Evolutionary conservation across 176 grass and related monocot species (phyloP).

Genomic region (Carex pumila): DNA sequence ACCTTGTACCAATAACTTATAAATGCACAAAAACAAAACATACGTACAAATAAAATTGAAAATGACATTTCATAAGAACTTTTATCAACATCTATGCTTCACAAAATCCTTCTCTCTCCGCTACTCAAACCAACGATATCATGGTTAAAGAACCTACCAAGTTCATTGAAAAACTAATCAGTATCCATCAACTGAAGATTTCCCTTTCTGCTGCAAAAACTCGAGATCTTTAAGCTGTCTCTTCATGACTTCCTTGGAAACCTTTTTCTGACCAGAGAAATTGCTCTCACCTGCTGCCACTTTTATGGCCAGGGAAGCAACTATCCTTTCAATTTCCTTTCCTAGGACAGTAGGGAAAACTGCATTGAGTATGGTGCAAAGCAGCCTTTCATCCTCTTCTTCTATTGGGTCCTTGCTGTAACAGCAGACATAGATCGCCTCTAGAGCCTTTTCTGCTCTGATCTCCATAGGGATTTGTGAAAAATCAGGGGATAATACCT

Average conservation of each 20-base stretch:
- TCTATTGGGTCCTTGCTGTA: slow-evolving; percentile 85
- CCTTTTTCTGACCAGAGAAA: slow-evolving; percentile 38
- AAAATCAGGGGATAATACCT: slow-evolving; percentile 28
- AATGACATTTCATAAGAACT: not conserved
- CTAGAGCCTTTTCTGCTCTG: slow-evolving; percentile 68
- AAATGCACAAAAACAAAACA: not conserved
- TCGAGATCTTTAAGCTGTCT: slow-evolving; percentile 82
- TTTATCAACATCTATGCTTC: not conserved
- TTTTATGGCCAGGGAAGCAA: slow-evolving; percentile 45
- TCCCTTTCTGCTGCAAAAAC: slow-evolving; percentile 60
- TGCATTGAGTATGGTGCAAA: slow-evolving; percentile 50
- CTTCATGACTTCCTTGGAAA: slow-evolving; percentile 55
- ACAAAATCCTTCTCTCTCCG: not conserved
- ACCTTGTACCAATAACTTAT: no score
- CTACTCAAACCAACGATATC: not conserved
- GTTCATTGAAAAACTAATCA: not conserved
- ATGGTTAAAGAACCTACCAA: not conserved
- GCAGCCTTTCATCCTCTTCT: slow-evolving; percentile 47
- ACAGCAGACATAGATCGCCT: slow-evolving; percentile 85
- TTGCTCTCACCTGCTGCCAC: slow-evolving; percentile 49
- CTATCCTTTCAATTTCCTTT: slow-evolving; percentile 54
- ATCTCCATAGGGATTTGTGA: slow-evolving; percentile 55
- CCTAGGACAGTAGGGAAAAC: slow-evolving; percentile 70
- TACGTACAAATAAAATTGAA: slow-evolving; percentile 1
- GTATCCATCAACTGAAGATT: slow-evolving; percentile 23